Evolutionary conservation across 805 yeast genomes (phyloP).

Genomic region (Monosporozyma unispora): DNA sequence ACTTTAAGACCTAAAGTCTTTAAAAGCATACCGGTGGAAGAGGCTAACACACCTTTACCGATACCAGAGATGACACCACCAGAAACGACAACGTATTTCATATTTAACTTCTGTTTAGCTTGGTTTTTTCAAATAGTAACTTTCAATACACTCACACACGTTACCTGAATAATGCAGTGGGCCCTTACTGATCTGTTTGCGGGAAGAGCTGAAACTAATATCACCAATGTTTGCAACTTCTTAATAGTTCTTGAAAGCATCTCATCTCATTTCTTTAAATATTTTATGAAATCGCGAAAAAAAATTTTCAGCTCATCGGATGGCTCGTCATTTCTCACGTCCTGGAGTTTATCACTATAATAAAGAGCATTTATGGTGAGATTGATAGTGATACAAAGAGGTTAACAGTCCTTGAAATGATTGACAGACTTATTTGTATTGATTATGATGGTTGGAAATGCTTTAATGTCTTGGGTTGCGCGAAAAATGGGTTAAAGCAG

Average conservation of each 20-base stretch:
- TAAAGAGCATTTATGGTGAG: no score
- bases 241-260: neutral
- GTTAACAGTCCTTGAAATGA: no score
- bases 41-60: conserved; percentile 97
- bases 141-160: neutral
- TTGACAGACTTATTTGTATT: no score
- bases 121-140: neutral
- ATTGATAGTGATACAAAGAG: no score
- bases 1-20: conserved; percentile 92
- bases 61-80: conserved; percentile 99
- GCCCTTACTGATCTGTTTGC: neutral
- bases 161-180: neutral
- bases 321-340: no score
- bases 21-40: conserved; percentile 90
- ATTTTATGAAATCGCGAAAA: neutral
- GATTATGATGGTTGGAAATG: no score
- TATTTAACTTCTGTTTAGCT: conserved; percentile 19
- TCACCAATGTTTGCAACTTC: neutral
- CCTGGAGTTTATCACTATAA: no score
- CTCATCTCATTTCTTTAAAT: neutral
- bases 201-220: neutral
- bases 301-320: conserved; percentile 1
- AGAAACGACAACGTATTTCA: conserved; percentile 99
- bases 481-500: neutral
- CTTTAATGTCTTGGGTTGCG: neutral